Base-by-base conservation (phyloP, 257 asterid species). In the Rauvolfia tetraphylla region DNA sequence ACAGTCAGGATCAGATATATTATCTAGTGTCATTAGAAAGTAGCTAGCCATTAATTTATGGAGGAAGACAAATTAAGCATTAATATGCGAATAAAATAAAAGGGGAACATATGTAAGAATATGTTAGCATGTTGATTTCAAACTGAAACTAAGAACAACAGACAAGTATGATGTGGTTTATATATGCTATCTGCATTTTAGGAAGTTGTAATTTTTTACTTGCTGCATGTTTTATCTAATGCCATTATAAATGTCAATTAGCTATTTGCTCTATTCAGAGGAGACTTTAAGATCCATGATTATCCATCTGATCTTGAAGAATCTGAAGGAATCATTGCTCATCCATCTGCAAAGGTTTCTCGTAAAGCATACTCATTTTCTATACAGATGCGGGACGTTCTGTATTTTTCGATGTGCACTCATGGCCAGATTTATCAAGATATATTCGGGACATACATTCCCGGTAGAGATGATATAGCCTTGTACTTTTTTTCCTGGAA, bases 301-400 rank as follows among this genome's bases (percentile, higher is more conserved):
- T 53, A 41, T 66, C 74, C 79, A 65, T 51, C 53, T 15, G 53
- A 46, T 48, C 36, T 49, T 33, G 41, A 31, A 31, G 4, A 22
- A 54, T 76, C 38, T 76, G 68, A 75, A 75, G 72, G 79, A 33
- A 46, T 75, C 22, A 1, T 18, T 15, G 79, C 79, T 68, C 79
- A 76, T 76, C 74, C 66, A 20, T 76, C 79, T 48, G 18, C 74
- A 48, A 51, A 23, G 39, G 66, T 76, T 65, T 51, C 41, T 36
- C 74, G 42, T 36, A 65, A 10, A 51, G 79, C 74, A 13, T 67
- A 76, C 48, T 13, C 34, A 33, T 51, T 66, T 61, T 8, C 74
- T 5, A 67, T 49, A 67, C 72, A 67, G 66, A 20, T 76, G 25
- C 34, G 74, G 9, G 18, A 36, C 9, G 29, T 27, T 23, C 27